phyloP scores from a whole-genome alignment of 768 basidiomycete genomes.

The Collybia sp. region DNA sequence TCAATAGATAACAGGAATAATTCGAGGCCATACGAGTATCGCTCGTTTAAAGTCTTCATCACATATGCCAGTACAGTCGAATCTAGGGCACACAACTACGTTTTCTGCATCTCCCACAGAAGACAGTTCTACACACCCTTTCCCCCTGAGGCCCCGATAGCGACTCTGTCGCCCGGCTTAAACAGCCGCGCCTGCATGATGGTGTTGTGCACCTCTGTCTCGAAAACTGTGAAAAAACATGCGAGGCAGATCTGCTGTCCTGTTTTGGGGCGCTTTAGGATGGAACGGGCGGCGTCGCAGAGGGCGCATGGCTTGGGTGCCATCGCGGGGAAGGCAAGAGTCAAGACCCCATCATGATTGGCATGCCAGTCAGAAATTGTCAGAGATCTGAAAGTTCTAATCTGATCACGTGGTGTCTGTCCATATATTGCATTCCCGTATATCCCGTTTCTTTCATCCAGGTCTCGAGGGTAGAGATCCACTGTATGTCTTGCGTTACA shows the following conservation, averaged over 20 bases:
- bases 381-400: too few relatives aligned
- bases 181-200: slow-evolving; percentile 83
- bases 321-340: slow-evolving; percentile 38
- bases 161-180: slow-evolving; percentile 85
- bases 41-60: slow-evolving; percentile 92
- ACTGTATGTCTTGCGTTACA: too few relatives aligned
- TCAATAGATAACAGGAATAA: slow-evolving; percentile 94
- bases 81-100: slow-evolving; percentile 43
- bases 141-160: slow-evolving; percentile 97
- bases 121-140: slow-evolving; percentile 61
- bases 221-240: slow-evolving; percentile 96
- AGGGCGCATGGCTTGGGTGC: slow-evolving; percentile 76
- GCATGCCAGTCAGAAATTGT: not conserved
- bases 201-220: slow-evolving; percentile 97
- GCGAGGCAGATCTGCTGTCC: slow-evolving; percentile 95
- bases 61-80: slow-evolving; percentile 97
- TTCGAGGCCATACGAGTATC: slow-evolving; percentile 89
- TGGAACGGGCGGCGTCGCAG: slow-evolving; percentile 72
- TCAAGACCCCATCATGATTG: not conserved
- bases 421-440: too few relatives aligned
- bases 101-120: not conserved
- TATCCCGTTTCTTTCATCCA: too few relatives aligned
- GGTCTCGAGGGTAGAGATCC: too few relatives aligned
- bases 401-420: too few relatives aligned
- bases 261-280: slow-evolving; percentile 93